Conservation (phyloP, 345 rosid species). For the Salix exigua region DNA sequence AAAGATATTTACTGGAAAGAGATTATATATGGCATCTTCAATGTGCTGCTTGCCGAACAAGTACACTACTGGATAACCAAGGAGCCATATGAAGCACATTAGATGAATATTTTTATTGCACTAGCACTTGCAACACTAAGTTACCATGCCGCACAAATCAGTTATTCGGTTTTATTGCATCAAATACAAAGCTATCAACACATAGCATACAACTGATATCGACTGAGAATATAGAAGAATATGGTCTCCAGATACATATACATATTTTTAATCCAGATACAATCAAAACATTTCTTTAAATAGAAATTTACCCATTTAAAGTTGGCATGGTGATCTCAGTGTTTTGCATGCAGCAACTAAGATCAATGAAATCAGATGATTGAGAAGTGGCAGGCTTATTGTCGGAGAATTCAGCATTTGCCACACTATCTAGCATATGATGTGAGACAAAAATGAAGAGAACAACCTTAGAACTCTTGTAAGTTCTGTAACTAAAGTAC, state of each 20-base stretch:
- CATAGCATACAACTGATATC: background rate
- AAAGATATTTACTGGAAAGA: conserved; percentile 78
- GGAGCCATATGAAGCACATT: conserved; percentile 68
- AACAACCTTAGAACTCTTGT: conserved; percentile 53
- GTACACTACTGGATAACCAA: conserved; percentile 87
- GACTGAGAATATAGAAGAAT: background rate
- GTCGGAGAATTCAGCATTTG: conserved; percentile 15
- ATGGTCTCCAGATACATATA: background rate
- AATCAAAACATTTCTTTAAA: background rate
- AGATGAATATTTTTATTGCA: conserved; percentile 11
- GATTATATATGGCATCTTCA: conserved; percentile 66
- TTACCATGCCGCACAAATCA: background rate
- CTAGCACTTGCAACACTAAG: background rate
- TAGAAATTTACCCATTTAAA: conserved; percentile 60
- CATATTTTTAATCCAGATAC: background rate
- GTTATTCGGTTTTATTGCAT: background rate
- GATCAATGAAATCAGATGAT: conserved; percentile 55
- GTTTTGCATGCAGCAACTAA: conserved; percentile 65
- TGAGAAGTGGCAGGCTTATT: conserved; percentile 35
- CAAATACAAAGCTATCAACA: background rate
- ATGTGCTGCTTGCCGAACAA: conserved; percentile 76
- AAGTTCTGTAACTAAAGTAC: conserved; percentile 45
- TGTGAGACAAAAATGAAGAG: conserved; percentile 35
- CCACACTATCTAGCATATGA: conserved; percentile 11
- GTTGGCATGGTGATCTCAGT: conserved; percentile 81